Conservation (phyloP, 202 grass and related monocot genomes). For the Zizania palustris region DNA sequence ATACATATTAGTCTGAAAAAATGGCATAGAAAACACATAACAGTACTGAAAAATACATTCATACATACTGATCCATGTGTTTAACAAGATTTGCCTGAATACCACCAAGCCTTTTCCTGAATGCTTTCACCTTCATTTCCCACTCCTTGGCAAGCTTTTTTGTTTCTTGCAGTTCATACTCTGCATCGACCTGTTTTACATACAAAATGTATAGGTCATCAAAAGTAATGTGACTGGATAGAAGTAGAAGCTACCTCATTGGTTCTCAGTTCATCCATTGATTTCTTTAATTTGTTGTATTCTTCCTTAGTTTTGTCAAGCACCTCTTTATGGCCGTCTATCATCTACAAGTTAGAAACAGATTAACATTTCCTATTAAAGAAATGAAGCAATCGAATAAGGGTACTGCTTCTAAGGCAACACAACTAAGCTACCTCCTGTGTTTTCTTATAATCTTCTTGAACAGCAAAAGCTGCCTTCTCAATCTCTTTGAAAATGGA, state of each 20-base stretch:
- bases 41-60: conserved; percentile 19
- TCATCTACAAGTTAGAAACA: conserved; percentile 54
- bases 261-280: conserved; percentile 78
- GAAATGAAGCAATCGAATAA: conserved; percentile 9
- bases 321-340: conserved; percentile 74
- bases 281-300: conserved; percentile 80
- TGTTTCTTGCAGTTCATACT: conserved; percentile 79
- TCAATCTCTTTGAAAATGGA: conserved; percentile 72
- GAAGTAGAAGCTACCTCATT: conserved; percentile 57
- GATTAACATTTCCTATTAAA: conserved; percentile 15
- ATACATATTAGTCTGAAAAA: conserved; percentile 5
- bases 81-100: conserved; percentile 69
- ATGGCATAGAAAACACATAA: conserved; percentile 29
- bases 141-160: conserved; percentile 77
- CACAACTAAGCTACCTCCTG: conserved; percentile 71
- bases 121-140: conserved; percentile 82
- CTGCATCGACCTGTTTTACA: conserved; percentile 72
- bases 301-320: conserved; percentile 84
- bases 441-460: conserved; percentile 86
- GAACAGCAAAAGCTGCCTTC: conserved; percentile 74
- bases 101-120: conserved; percentile 73
- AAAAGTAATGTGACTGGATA: conserved; percentile 17
- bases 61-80: conserved; percentile 85
- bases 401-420: conserved; percentile 10
- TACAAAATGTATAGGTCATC: conserved; percentile 5